Evolutionary conservation across 2,329 filamentous ascomycete species (phyloP), one percentile per base, ranked within the genome.

Genomic region (Hypoxylon sp.): DNA sequence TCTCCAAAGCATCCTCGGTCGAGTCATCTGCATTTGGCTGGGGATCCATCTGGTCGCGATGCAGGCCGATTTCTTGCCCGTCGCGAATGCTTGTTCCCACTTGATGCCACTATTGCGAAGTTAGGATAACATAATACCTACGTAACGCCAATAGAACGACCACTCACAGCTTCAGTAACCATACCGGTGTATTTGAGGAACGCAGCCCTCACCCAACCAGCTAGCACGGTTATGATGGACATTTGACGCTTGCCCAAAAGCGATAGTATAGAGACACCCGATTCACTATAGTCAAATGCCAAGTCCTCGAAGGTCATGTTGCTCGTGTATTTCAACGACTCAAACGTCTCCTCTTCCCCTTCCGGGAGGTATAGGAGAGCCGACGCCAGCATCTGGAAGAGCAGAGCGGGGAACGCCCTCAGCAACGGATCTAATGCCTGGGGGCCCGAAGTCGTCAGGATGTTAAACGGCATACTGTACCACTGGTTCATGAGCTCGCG

Each of bases 301-400:
- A 89, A 74, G 52, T 88, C 85, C 71, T 88, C 85, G 62, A 88
- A 87, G 2, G 82, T 83, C 83, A 87, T 87, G 49, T 80, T 83
- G 2, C 80, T 81, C 0, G 84, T 82, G 69, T 88, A 87, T 72
- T 88, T 88, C 50, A 89, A 77, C 1, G 81, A 78, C 26, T 85
- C 82, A 47, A 87, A 86, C 4, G 77, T 80, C 39, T 80, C 74
- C 28, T 85, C 80, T 7, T 80, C 75, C 8, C 79, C 78, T 2
- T 80, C 76, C 0, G 83, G 81, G 22, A 88, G 77, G 30, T 83
- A 80, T 52, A 89, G 77, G 43, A 89, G 74, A 15, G 84, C 81
- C 3, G 81, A 81, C 3, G 86, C 86, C 15, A 87, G 72, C 30
- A 87, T 79, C 70, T 89, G 84, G 68, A 89, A 87, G 2, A 89